phyloP scores from a whole-genome alignment of 495 filamentous ascomycete species.

The Oidiodendron maius region DNA sequence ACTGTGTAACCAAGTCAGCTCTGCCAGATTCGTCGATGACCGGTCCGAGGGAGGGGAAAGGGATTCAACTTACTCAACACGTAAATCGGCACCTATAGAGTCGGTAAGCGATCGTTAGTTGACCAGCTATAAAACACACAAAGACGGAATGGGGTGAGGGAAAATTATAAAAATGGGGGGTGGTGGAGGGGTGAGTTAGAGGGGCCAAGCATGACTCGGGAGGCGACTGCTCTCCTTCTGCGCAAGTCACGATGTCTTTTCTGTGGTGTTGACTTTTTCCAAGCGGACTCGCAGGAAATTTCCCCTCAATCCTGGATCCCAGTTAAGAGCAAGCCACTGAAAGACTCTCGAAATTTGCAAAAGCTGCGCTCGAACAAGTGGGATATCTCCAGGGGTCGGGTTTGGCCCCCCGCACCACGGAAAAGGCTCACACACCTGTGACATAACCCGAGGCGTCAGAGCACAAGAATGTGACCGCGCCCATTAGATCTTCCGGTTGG shows the following conservation, averaged over 20 bases:
- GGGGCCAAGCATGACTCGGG: too few relatives aligned
- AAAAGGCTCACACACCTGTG: slow-evolving; percentile 52
- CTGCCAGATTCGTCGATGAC: neutral
- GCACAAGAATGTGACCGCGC: slow-evolving; percentile 81
- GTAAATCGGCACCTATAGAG: slow-evolving; percentile 58
- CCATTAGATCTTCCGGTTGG: slow-evolving; percentile 86
- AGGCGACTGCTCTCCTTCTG: too few relatives aligned
- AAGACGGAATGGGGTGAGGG: neutral
- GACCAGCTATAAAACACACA: neutral
- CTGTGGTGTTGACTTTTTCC: too few relatives aligned
- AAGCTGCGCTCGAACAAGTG: too few relatives aligned
- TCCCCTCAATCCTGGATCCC: too few relatives aligned
- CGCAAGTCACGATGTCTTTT: too few relatives aligned
- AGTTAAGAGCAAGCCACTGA: too few relatives aligned
- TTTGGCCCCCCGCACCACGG: neutral
- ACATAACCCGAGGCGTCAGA: slow-evolving; percentile 83
- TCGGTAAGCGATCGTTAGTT: neutral
- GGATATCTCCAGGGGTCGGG: too few relatives aligned
- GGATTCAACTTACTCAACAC: slow-evolving; percentile 51
- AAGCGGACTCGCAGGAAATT: too few relatives aligned
- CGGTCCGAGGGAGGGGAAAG: neutral
- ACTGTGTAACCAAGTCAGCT: neutral
- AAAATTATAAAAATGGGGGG: too few relatives aligned
- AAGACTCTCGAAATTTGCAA: too few relatives aligned
- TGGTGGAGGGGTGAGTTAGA: too few relatives aligned